These are phyloP conservation scores for Gonapodya sp. DNA, from an alignment of 192 early-diverging fungal species.

Conservation along the genomic window DNA sequence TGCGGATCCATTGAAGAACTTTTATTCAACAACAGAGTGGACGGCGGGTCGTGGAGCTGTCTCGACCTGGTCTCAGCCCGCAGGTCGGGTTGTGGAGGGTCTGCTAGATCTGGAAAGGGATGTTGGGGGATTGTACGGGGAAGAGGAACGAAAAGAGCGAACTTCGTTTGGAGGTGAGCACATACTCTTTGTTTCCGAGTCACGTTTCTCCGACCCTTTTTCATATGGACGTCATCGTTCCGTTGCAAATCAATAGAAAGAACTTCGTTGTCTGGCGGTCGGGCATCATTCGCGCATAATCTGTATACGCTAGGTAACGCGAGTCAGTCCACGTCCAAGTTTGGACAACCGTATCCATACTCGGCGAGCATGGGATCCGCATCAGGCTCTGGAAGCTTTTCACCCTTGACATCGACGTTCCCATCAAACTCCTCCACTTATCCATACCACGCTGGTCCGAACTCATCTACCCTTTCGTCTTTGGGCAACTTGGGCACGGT, in stretches of 20 bases:
- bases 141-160: not conserved
- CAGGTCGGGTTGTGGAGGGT: not conserved
- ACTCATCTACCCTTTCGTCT: slow-evolving; percentile 21
- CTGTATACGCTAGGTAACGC: not conserved
- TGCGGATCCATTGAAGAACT: not conserved
- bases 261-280: not conserved
- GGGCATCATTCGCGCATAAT: not conserved
- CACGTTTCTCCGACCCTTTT: not conserved
- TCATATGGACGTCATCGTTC: too few species aligned
- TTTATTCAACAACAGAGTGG: not conserved
- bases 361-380: not conserved
- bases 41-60: not conserved
- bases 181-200: not conserved
- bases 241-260: too few species aligned
- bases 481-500: slow-evolving; percentile 35
- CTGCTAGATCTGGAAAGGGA: not conserved
- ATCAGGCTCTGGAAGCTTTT: not conserved
- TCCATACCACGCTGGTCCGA: slow-evolving; percentile 21
- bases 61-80: not conserved
- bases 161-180: not conserved
- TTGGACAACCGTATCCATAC: not conserved
- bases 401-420: not conserved
- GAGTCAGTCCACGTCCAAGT: not conserved
- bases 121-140: not conserved
- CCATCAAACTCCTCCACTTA: slow-evolving; percentile 11